Conservation (phyloP, 192 early-diverging fungal genomes). For the Backusella psychrophila region DNA sequence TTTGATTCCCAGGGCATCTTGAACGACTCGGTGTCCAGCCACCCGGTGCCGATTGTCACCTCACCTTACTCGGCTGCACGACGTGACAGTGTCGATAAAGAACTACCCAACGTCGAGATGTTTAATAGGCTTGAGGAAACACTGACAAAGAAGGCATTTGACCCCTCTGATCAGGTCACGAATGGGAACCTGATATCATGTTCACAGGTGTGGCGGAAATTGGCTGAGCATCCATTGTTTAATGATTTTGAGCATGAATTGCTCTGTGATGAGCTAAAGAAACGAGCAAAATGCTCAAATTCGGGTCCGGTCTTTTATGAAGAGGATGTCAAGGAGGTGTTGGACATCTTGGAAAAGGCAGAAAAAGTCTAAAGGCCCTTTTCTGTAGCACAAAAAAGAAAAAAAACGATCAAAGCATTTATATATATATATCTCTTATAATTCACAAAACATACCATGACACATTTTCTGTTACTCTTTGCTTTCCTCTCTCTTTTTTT, state of each 20-base stretch:
- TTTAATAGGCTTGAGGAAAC: conserved; percentile 1
- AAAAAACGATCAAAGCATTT: background rate
- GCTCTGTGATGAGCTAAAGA: conserved; percentile 44
- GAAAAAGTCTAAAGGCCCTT: background rate
- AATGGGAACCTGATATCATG: conserved; percentile 32
- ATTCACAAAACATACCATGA: background rate
- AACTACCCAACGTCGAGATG: background rate
- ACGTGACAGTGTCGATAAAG: background rate
- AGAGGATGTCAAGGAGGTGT: conserved; percentile 29
- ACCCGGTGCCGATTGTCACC: conserved; percentile 31
- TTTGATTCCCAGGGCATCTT: conserved; percentile 28
- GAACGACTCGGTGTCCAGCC: conserved; percentile 13
- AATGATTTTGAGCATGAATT: conserved; percentile 48
- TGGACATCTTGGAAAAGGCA: conserved; percentile 9
- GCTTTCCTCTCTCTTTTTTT: background rate
- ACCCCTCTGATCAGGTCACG: background rate
- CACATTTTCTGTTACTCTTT: too few relatives aligned
- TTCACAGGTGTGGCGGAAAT: conserved; percentile 46
- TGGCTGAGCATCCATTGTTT: conserved; percentile 55
- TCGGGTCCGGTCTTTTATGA: conserved; percentile 52
- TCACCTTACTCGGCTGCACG: background rate
- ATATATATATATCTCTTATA: background rate
- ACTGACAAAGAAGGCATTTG: background rate
- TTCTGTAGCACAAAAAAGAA: too few relatives aligned
- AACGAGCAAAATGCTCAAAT: conserved; percentile 56